Base-by-base conservation (phyloP, 2,329 filamentous ascomycete species). In the Cercospora berteroae region DNA sequence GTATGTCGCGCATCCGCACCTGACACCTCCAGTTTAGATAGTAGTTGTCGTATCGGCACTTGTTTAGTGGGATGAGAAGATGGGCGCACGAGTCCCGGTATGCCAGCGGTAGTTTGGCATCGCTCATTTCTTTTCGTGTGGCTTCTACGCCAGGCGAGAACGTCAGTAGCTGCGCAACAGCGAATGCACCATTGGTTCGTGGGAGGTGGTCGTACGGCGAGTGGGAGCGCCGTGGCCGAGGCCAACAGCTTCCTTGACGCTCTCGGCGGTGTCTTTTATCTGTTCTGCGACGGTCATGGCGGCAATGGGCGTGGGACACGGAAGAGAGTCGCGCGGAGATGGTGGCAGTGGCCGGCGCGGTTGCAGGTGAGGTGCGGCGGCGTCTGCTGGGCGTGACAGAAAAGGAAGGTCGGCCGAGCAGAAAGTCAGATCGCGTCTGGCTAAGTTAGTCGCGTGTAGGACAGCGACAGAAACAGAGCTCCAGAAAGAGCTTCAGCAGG, bases 21-120 rank as follows among this genome's bases (percentile, higher is more conserved):
- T 92, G 88, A 81, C 95, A 99, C 86, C 96, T 97, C 95, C 95
- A 99, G 18, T 94, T 94, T 76, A 97, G 83, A 81, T 97, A 99
- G 84, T 91, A 98, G 71, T 93, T 91, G 75, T 96, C 90, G 82
- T 88, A 87, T 70, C 95, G 93, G 86, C 95, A 99, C 78, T 91
- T 90, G 84, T 99, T 99, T 75, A 99, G 86, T 16, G 95, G 95
- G 71, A 98, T 97, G 70, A 98, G 85, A 57, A 99, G 90, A 82
- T 95, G 89, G 70, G 94, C 95, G 84, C 95, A 99, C 83, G 90
- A 94, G 83, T 99, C 95, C 79, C 95, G 89, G 87, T 99, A 99
- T 76, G 91, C 86, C 64, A 98, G 82, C 12, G 95, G 94, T 61
- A 98, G 87, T 78, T 88, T 90, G 74, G 94, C 94, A 77, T 93